phyloP scores from a whole-genome alignment of 352 stramenopile species.

The Globisporangium megalacanthum region DNA sequence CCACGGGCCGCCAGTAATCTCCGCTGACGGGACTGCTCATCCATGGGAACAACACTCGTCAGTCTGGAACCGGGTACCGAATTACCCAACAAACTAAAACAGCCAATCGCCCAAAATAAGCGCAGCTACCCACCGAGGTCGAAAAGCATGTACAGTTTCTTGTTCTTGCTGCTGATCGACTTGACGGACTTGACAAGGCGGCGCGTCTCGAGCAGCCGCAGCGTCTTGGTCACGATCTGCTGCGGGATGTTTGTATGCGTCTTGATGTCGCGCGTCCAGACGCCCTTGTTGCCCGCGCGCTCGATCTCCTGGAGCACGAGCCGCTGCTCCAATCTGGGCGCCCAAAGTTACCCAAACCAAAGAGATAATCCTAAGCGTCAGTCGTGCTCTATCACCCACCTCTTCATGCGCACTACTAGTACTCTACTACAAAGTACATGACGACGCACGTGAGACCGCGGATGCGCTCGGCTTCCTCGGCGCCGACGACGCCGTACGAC shows the following conservation, averaged over 20 bases:
- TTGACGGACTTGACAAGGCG: conserved; percentile 99
- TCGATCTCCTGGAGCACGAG: conserved; percentile 94
- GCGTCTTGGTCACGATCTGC: conserved; percentile 97
- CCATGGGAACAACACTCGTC: too few species aligned
- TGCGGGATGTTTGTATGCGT: conserved; percentile 96
- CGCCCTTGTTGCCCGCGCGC: conserved; percentile 95
- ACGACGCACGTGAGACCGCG: conserved; percentile 69
- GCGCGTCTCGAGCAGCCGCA: conserved; percentile 95
- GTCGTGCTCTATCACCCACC: neutral
- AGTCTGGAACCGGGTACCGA: conserved; percentile 11
- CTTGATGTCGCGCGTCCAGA: conserved; percentile 99
- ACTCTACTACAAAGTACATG: neutral
- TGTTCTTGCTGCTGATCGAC: conserved; percentile 98
- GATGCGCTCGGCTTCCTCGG: conserved; percentile 83
- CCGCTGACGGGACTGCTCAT: conserved; percentile 89
- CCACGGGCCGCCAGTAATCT: conserved; percentile 99
- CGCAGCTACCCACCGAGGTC: conserved; percentile 62
- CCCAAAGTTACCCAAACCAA: conserved; percentile 15
- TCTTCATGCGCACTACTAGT: too few species aligned
- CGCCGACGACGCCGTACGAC: conserved; percentile 76
- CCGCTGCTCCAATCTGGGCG: conserved; percentile 67
- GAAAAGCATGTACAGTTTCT: conserved; percentile 99
- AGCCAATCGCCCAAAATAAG: neutral
- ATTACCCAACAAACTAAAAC: neutral
- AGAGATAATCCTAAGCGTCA: neutral